Evolutionary conservation across 768 basidiomycete species (phyloP), one percentile per base, ranked within the genome.

Genomic region (Leucosporidium creatinivorum): DNA sequence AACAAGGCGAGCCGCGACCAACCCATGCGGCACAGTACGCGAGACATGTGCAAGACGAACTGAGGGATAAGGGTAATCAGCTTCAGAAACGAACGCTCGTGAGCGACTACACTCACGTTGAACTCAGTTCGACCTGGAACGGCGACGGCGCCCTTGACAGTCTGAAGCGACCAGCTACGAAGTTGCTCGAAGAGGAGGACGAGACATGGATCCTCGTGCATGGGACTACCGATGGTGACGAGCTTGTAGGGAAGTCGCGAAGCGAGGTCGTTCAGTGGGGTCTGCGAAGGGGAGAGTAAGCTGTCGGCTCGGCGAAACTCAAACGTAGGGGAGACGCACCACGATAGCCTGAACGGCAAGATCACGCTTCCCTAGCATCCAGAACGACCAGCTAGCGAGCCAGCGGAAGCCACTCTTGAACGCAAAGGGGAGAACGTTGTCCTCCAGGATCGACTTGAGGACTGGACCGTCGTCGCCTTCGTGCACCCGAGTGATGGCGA

Each of bases 21-120:
- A 91, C 94, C 96, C 92, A 97, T 94, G 67, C 91, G 82, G 74
- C 89, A 91, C 73, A 97, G 93, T 12, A 94, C 89, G 33, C 91
- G 85, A 0, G 93, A 89, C 73, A 92, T 91, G 79, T 98, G 93
- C 33, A 93, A 81, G 15, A 99, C 91, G 77, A 98, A 98, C 73
- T 74, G 66, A 3, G 19, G 33, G n/a, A 5, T 28, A 4, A 13
- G 23, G 12, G 21, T 25, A 28, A 47, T 21, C 8, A 48, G 12
- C 23, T 6, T 31, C 3, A 25, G 15, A 17, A 26, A 1, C 6
- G 13, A 18, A 1, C 6, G 31, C 17, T 50, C 18, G 31, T 21
- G 15, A 28, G 36, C 21, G 18, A 48, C n/a, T 25, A 18, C 2
- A 52, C 69, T 18, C 51, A 71, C 69, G 76, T 89, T 93, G 79